Base-by-base conservation (phyloP, 2,329 filamentous ascomycete species). In the Monilinia polystroma region DNA sequence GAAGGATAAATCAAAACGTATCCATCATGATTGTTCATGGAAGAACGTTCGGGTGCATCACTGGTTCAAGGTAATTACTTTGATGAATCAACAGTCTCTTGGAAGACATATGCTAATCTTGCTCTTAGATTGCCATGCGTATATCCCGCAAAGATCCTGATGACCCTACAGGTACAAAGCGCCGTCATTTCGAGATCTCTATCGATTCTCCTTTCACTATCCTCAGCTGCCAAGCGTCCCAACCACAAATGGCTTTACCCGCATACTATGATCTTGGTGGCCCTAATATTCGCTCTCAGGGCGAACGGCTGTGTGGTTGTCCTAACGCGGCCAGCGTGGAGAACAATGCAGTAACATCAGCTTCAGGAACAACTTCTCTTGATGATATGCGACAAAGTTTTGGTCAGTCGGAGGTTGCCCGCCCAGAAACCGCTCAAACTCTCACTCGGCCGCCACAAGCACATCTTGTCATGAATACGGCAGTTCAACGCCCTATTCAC, bases 131-230 rank as follows among this genome's bases (percentile, higher is more conserved):
- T 73, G 87, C 91, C 62, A 87, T 92, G 82, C 87, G 89, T 43
- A 82, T 91, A 47, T 91, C 88, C n/a, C 88, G 86, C 74, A 81
- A 85, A 12, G 89, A 91, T 72, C 80, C 83, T 58, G 82, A 83
- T 43, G 86, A 90, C 71, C 84, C 88, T 12, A 80, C 78, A 5
- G 73, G 73, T 26, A 75, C 73, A 49, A 90, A 90, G 75, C 83
- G 89, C 70, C 83, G 89, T 51, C 89, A 91, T 74, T 91, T 91
- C 71, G 89, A 92, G 73, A 91, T 92, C 66, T 91, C 89, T 20
- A 91, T 92, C 70, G 89, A 92, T 76, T 91, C 89, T 0, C 89
- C 89, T 2, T 90, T 92, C 76, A 88, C 90, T 73, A 88, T 92
- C 69, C 84, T 91, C 20, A 90, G 87, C 12, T 92, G 89, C 78